A percentile compares a stretch with the other conserved stretches of the same genome.
Evolutionary conservation across 2,329 filamentous ascomycete genomes (phyloP).

Genomic region (Phyllosticta citribraziliensis): DNA sequence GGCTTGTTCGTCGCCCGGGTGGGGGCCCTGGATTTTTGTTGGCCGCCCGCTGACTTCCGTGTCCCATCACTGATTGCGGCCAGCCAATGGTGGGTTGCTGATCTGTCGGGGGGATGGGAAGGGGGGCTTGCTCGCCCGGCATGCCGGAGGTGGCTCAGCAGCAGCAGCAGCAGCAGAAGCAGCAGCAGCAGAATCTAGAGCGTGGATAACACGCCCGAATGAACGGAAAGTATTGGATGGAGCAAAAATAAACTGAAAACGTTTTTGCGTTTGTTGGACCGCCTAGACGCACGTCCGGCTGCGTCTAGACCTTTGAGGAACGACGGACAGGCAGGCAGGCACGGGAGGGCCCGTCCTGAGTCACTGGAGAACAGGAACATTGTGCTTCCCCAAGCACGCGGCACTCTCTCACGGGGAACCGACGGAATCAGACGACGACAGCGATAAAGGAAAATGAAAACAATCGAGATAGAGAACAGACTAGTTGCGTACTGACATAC

Average conservation of each 20-base stretch:
- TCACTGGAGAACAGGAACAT: neutral
- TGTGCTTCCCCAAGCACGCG: neutral
- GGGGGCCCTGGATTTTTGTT: neutral
- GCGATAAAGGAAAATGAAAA: neutral
- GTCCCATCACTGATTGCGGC: neutral
- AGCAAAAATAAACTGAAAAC: neutral
- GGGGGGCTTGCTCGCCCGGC: neutral
- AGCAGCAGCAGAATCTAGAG: neutral
- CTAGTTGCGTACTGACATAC: slow-evolving; percentile 4
- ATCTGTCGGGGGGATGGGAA: neutral
- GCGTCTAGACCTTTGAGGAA: neutral
- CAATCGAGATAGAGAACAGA: neutral
- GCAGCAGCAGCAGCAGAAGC: neutral
- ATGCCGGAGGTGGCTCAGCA: neutral
- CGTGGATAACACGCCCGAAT: neutral
- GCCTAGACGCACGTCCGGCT: neutral
- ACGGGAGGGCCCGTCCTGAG: neutral
- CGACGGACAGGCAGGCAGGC: neutral
- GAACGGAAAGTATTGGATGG: neutral
- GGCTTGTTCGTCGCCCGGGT: neutral
- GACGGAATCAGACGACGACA: neutral
- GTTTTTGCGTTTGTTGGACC: neutral
- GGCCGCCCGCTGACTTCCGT: neutral
- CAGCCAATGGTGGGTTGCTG: neutral
- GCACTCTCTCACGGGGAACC: neutral